A percentile compares a stretch with the other conserved stretches of the same genome.
These are phyloP conservation scores for Candida alai DNA, from an alignment of 805 yeast species.

Conservation along the genomic window DNA sequence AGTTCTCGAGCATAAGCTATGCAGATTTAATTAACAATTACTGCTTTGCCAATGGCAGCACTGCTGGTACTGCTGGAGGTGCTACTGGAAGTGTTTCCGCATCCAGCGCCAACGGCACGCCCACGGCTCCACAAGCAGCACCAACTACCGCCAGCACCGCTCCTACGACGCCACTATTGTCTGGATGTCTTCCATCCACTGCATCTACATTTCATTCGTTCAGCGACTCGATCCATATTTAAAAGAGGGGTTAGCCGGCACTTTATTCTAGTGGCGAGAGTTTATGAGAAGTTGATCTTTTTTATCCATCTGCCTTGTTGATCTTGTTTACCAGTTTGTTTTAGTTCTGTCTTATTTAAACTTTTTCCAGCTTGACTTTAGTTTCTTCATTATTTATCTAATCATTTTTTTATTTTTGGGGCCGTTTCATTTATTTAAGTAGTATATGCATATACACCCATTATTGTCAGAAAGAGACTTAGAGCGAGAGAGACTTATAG, in stretches of 20 bases:
- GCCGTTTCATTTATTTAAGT: too few relatives aligned
- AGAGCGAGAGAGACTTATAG: too few relatives aligned
- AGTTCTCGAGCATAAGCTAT: slow-evolving; percentile 14
- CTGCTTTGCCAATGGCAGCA: slow-evolving; percentile 30
- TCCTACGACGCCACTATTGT: slow-evolving; percentile 5
- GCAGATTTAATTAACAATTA: slow-evolving; percentile 32
- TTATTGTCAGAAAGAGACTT: too few relatives aligned
- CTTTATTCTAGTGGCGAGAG: too few relatives aligned
- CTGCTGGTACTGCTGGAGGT: not conserved
- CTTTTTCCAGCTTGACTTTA: slow-evolving; percentile 1
- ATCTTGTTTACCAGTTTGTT: slow-evolving; percentile 1
- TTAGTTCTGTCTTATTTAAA: slow-evolving; percentile 3
- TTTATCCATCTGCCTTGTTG: not conserved
- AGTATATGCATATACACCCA: slow-evolving; percentile 1
- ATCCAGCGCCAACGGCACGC: slow-evolving; percentile 9
- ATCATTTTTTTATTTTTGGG: not conserved
- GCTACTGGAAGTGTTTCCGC: too few relatives aligned
- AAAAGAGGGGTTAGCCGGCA: too few relatives aligned
- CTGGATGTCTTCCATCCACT: slow-evolving; percentile 18
- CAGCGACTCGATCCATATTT: slow-evolving; percentile 30
- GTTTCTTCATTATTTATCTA: slow-evolving; percentile 1
- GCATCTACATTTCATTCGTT: slow-evolving; percentile 33
- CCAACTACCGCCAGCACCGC: too few relatives aligned
- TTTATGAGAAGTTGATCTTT: too few relatives aligned
- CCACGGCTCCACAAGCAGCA: slow-evolving; percentile 4